Evolutionary conservation across 352 stramenopile species (phyloP), one percentile per base, ranked within the genome.

Genomic region (Pythium angustatum): DNA sequence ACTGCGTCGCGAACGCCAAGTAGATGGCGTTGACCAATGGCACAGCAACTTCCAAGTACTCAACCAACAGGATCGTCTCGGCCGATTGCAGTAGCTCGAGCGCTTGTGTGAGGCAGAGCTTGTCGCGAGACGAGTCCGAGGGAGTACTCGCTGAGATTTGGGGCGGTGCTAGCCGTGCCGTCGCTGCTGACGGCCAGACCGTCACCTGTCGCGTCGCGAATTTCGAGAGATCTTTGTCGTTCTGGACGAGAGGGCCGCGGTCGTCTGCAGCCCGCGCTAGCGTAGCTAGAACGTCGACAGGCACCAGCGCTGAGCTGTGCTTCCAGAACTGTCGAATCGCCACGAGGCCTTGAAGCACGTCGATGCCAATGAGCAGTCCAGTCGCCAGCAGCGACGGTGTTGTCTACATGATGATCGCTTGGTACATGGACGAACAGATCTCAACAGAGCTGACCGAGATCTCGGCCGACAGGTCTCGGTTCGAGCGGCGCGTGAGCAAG

Each of bases 41-140:
- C 7, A 69, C 43, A 14, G 47, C 48, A 27, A 64, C 45, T 28
- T 64, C 62, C 9, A 69, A 21, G 30, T 69, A 69, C 30, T 69
- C 62, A 28, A 69, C 38, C 3, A 69, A n/a, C 10, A 69, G n/a
- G 24, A 69, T 59, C 14, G 22, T 43, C 51, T 70, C 55, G 2
- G 45, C 53, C 0, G 44, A 27, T 17, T 58, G 36, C 17, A 69
- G 28, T 17, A 69, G 30, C 24, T 60, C 44, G 11, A 59, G 60
- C 26, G 59, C 19, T n/a, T 66, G 43, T 14, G 22, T 43, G 12
- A 64, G 15, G 5, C 40, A 24, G 27, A 44, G 21, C 33, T 30
- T 41, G 19, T 50, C 21, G 3, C 5, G 31, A 9, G 47, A 5
- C 12, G 26, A 27, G 4, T 62, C 26, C 26, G 33, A n/a, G 26